phyloP scores from a whole-genome alignment of 1,139 yeast species.

The Pichia terricola region DNA sequence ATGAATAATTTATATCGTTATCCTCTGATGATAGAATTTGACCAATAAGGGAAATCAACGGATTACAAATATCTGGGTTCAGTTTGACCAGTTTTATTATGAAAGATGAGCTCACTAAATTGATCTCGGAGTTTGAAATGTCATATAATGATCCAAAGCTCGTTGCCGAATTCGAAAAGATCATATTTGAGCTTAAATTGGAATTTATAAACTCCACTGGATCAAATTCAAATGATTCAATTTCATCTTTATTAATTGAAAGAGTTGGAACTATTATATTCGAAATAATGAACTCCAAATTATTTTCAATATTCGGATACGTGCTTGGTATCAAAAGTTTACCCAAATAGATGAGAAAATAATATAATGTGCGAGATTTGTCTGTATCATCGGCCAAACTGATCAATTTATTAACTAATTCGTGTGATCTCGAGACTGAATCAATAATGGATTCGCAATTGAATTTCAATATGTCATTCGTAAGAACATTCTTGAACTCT shows the following conservation, averaged over 20 bases:
- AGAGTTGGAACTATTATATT: conserved; percentile 58
- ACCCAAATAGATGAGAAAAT: conserved; percentile 3
- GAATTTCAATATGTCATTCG: too few relatives aligned
- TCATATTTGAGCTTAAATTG: conserved; percentile 47
- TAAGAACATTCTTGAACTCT: background rate
- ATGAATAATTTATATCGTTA: conserved; percentile 24
- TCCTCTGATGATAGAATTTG: conserved; percentile 35
- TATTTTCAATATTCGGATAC: conserved; percentile 42
- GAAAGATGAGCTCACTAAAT: conserved; percentile 2
- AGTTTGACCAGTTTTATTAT: conserved; percentile 1
- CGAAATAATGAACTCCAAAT: conserved; percentile 47
- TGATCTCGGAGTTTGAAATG: conserved; percentile 2
- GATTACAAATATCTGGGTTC: background rate
- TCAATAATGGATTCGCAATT: background rate
- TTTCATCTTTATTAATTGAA: conserved; percentile 43
- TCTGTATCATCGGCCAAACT: conserved; percentile 1
- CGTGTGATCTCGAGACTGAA: background rate
- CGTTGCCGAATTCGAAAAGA: background rate
- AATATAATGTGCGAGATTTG: conserved; percentile 4
- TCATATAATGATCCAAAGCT: background rate
- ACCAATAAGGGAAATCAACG: conserved; percentile 3
- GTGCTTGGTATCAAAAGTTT: conserved; percentile 25
- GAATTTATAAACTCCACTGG: conserved; percentile 67
- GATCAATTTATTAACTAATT: background rate
- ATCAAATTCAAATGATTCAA: conserved; percentile 62